Conservation (phyloP, 1,284 basidiomycete genomes). For the Chiua sp. region DNA sequence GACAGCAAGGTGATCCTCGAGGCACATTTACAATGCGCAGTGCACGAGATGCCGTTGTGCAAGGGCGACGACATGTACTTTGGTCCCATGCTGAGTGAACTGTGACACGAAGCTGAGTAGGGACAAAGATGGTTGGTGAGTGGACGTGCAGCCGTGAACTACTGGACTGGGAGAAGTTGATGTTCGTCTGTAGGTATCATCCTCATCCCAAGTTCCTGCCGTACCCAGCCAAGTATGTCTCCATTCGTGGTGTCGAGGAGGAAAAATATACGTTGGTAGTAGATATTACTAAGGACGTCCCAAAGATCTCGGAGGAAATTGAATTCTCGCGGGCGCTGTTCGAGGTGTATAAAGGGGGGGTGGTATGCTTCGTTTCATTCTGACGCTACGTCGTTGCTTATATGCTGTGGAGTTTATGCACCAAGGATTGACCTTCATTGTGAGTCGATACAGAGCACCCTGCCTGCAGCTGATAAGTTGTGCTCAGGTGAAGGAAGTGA, state of each 20-base stretch:
- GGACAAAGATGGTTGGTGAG: constrained; percentile 77
- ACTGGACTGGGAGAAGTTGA: not conserved
- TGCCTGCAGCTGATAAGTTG: constrained; percentile 7
- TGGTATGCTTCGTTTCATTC: constrained; percentile 46
- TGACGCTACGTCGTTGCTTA: constrained; percentile 3
- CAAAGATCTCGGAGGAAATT: constrained; percentile 81
- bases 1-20: constrained; percentile 82
- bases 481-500: constrained; percentile 75
- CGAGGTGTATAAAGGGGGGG: constrained; percentile 82
- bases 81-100: constrained; percentile 59
- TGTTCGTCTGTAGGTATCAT: constrained; percentile 65
- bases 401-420: constrained; percentile 70
- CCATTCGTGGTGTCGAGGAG: constrained; percentile 80
- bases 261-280: constrained; percentile 82
- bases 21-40: constrained; percentile 89
- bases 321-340: constrained; percentile 87
- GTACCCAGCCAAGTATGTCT: constrained; percentile 74
- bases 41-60: constrained; percentile 83
- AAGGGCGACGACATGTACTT: constrained; percentile 76
- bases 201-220: constrained; percentile 80
- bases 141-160: not conserved
- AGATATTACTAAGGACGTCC: constrained; percentile 58
- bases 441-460: constrained; percentile 34
- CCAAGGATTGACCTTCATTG: constrained; percentile 79
- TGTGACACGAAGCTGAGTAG: constrained; percentile 57